Evolutionary conservation across 1,284 basidiomycete genomes (phyloP).

Genomic region (Polyporus tsugae): DNA sequence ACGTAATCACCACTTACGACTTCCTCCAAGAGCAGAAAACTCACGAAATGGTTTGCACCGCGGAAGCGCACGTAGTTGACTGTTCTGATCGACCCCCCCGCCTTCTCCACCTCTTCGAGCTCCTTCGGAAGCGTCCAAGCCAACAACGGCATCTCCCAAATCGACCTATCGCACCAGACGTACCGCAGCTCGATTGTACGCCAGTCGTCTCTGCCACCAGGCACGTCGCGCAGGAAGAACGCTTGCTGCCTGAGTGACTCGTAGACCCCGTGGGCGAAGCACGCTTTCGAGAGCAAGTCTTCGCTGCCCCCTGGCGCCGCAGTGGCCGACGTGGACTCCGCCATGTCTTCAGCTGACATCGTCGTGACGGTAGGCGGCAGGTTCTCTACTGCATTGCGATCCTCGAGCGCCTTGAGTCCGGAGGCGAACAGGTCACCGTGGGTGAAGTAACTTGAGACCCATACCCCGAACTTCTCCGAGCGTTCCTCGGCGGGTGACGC

Average conservation of each 20-base stretch:
- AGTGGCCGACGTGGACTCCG: not conserved
- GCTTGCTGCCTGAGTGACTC: not conserved
- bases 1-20: not conserved
- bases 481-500: conserved; percentile 11
- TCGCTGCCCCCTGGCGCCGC: not conserved
- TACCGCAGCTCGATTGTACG: conserved; percentile 10
- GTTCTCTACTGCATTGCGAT: conserved; percentile 19
- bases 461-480: conserved; percentile 12
- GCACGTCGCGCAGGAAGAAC: conserved; percentile 10
- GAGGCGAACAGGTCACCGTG: conserved; percentile 16
- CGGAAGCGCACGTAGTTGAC: conserved; percentile 18
- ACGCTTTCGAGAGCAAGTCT: not conserved
- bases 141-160: conserved; percentile 28
- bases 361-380: conserved; percentile 28
- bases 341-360: conserved; percentile 26
- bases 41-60: conserved; percentile 35
- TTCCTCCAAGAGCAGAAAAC: not conserved
- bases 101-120: conserved; percentile 11
- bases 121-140: conserved; percentile 9
- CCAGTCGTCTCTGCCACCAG: conserved; percentile 10
- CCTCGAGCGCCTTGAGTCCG: conserved; percentile 20
- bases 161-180: conserved; percentile 22
- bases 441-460: conserved; percentile 26
- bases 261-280: not conserved
- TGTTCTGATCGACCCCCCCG: conserved; percentile 13